A percentile compares a stretch with the other conserved stretches of the same genome.
Conservation (phyloP, 257 asterid genomes). For the Linaria vulgaris region DNA sequence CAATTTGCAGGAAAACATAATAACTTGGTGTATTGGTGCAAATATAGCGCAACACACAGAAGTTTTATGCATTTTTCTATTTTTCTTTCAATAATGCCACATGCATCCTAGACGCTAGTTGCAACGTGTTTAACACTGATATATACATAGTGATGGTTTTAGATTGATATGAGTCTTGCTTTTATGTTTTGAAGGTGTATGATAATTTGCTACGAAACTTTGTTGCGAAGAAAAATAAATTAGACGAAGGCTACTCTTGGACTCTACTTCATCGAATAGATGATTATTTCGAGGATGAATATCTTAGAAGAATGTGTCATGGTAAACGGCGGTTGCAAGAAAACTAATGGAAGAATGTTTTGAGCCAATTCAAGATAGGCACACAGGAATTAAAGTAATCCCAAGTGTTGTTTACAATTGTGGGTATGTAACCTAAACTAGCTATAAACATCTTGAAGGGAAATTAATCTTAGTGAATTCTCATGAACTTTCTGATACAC, state of each 20-base stretch:
- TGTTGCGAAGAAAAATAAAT: constrained; percentile 38
- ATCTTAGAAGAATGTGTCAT: constrained; percentile 44
- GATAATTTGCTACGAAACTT: constrained; percentile 35
- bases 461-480: neutral
- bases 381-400: constrained; percentile 39
- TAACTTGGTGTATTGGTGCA: too few relatives aligned
- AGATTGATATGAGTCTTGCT: neutral
- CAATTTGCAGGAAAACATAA: too few relatives aligned
- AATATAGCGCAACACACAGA: too few relatives aligned
- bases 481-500: neutral
- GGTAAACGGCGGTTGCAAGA: constrained; percentile 56
- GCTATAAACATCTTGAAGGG: too few relatives aligned
- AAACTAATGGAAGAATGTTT: constrained; percentile 57
- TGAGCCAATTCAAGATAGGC: constrained; percentile 45
- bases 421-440: constrained; percentile 34
- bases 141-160: too few relatives aligned
- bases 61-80: too few relatives aligned
- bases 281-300: constrained; percentile 25
- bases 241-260: constrained; percentile 47
- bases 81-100: too few relatives aligned
- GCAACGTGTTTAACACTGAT: too few relatives aligned
- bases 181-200: constrained; percentile 27
- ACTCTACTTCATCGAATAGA: constrained; percentile 45
- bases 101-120: too few relatives aligned
- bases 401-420: constrained; percentile 53